Evolutionary conservation across 2,329 filamentous ascomycete species (phyloP).

Genomic region (Cladophialophora psammophila): DNA sequence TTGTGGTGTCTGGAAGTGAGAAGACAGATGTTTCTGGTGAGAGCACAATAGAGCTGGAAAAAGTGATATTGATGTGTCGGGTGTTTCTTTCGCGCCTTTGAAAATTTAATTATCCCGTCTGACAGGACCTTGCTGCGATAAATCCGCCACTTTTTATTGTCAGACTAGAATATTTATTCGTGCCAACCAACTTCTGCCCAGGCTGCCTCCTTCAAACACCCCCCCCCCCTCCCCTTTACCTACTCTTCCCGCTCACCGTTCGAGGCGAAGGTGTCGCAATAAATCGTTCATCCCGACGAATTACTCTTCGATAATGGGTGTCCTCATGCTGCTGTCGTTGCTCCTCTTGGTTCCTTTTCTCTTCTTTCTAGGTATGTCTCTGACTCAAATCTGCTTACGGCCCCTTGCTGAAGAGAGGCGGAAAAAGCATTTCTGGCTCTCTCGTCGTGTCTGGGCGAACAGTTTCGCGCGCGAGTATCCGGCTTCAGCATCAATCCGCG

Average conservation of each 20-base stretch:
- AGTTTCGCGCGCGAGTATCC: slow-evolving; percentile 57
- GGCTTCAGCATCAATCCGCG: slow-evolving; percentile 54
- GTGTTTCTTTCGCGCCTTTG: background rate
- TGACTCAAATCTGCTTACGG: background rate
- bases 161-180: slow-evolving; percentile 10
- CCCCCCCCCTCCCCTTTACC: background rate
- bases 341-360: slow-evolving; percentile 34
- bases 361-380: slow-evolving; percentile 33
- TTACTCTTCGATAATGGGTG: slow-evolving; percentile 23
- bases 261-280: background rate
- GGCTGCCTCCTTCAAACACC: background rate
- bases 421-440: slow-evolving; percentile 58
- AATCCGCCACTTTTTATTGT: background rate
- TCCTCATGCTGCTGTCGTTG: slow-evolving; percentile 33
- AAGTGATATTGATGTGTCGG: background rate
- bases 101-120: slow-evolving; percentile 13
- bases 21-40: background rate
- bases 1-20: background rate
- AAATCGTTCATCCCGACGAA: background rate
- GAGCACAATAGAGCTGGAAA: slow-evolving; percentile 8
- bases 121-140: slow-evolving; percentile 6
- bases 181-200: background rate
- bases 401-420: background rate
- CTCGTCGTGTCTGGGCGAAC: slow-evolving; percentile 63
- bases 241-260: background rate